Evolutionary conservation across 495 filamentous ascomycete genomes (phyloP), one percentile per base, ranked within the genome.

Genomic region (Ascobolus immersus): DNA sequence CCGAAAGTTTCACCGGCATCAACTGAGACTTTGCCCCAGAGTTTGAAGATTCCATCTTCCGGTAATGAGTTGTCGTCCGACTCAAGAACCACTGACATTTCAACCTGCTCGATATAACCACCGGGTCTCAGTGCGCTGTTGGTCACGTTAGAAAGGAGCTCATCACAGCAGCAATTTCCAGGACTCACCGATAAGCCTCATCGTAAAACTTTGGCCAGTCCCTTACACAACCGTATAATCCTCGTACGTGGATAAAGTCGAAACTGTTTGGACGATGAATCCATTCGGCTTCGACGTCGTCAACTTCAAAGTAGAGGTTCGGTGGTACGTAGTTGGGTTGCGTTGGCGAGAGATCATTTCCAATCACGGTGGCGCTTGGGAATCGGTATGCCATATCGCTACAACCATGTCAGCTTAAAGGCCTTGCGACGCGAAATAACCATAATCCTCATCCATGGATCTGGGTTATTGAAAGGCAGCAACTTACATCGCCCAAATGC

Each of bases 231-330:
- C 62, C 66, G 37, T 60, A 59, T 19, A 72, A 41, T 12, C 53
- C 49, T 15, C 69, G 62, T n/a, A 65, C 53, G 50, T 73, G 68
- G 32, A 73, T 56, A 33, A 65, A 69, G 53, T 74, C 71, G 45
- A 73, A 72, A 24, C 44, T 43, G 30, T 61, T 48, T 1, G 45
- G 43, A 4, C 48, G 42, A 51, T 59, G 69, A 5, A 59, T 52
- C 67, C 69, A 74, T 10, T 46, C 44, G 17, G 47, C 44, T 35
- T 62, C 59, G 44, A 58, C 54, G 35, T 67, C 63, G 31, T 68
- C 64, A 19, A 66, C 49, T 39, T 62, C 55, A 39, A 67, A 67
- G n/a, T 52, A 52, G 19, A n/a, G n/a, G 27, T 37, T 29, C 3
- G 37, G 30, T 9, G 32, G 30, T 7, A 39, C 23, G n/a, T n/a